phyloP scores from a whole-genome alignment of 2,329 filamentous ascomycete genomes.

The Pseudophaeomoniella oleicola region DNA sequence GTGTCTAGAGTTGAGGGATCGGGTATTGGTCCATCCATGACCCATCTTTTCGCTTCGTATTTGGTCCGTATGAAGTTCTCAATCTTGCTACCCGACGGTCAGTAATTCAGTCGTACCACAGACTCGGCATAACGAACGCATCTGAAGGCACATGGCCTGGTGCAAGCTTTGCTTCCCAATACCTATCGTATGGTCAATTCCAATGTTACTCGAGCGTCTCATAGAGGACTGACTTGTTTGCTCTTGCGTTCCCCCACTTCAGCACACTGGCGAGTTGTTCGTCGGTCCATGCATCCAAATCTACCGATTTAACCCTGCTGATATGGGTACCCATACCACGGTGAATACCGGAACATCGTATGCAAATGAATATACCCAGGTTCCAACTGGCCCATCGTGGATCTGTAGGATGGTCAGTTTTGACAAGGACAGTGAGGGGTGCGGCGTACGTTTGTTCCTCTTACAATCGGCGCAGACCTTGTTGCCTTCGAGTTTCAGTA shows the following conservation, averaged over 20 bases:
- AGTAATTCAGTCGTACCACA: constrained; percentile 3
- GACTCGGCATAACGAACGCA: constrained; percentile 32
- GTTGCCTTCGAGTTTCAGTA: constrained; percentile 88
- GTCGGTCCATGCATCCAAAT: constrained; percentile 96
- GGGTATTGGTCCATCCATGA: constrained; percentile 93
- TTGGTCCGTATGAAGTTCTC: constrained; percentile 99
- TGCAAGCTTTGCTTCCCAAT: constrained; percentile 93
- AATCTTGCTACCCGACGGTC: constrained; percentile 51
- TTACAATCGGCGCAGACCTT: constrained; percentile 98
- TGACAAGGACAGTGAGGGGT: constrained; percentile 6
- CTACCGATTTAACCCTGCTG: constrained; percentile 93
- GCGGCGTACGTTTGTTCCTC: constrained; percentile 76
- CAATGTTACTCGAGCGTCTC: neutral
- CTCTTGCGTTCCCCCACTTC: constrained; percentile 88
- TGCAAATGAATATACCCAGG: constrained; percentile 91
- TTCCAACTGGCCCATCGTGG: constrained; percentile 99
- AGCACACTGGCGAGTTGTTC: constrained; percentile 90
- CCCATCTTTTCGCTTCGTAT: constrained; percentile 97
- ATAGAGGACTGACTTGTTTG: constrained; percentile 58
- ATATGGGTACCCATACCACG: constrained; percentile 98
- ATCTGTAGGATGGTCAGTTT: constrained; percentile 39
- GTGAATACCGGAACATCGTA: constrained; percentile 95
- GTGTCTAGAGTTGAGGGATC: constrained; percentile 77
- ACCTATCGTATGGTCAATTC: constrained; percentile 28
- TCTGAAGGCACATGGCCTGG: constrained; percentile 86